Evolutionary conservation across 306 rosid species (phyloP).

Genomic region (Inga laurina): DNA sequence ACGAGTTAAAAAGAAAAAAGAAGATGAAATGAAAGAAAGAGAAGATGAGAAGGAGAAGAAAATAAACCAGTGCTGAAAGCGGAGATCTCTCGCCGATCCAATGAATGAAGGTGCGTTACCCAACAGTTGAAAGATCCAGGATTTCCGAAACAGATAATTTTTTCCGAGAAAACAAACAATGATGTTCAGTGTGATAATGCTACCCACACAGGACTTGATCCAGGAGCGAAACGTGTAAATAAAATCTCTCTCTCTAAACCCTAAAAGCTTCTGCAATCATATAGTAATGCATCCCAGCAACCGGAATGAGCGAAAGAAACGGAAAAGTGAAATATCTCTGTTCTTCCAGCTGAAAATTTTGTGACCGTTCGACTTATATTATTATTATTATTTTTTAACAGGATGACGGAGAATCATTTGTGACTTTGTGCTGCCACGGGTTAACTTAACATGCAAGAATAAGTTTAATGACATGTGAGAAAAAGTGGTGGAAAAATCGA

Average conservation of each 20-base stretch:
- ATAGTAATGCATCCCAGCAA: background rate
- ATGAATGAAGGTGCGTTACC: constrained; percentile 16
- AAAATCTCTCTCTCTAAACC: constrained; percentile 16
- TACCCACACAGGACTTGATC: background rate
- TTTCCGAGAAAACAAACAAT: constrained; percentile 28
- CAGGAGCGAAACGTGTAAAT: background rate
- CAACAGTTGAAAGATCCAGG: constrained; percentile 42
- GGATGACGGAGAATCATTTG: background rate
- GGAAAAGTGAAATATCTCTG: background rate
- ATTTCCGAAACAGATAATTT: constrained; percentile 13
- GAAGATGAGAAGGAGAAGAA: background rate
- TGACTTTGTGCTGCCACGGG: background rate
- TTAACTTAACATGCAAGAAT: too few relatives aligned
- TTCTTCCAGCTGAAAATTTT: constrained; percentile 12
- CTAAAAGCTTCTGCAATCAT: constrained; percentile 16
- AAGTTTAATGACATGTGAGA: too few relatives aligned
- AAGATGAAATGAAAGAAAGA: background rate
- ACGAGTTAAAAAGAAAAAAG: background rate
- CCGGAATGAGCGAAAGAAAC: background rate
- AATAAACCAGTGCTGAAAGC: constrained; percentile 11
- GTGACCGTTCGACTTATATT: background rate
- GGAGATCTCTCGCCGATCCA: constrained; percentile 52
- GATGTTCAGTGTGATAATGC: background rate
- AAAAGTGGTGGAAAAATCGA: too few relatives aligned
- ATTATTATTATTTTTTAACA: background rate